These are phyloP conservation scores for Lepiota brunneoincarnata DNA, from an alignment of 768 basidiomycete genomes.

Conservation along the genomic window DNA sequence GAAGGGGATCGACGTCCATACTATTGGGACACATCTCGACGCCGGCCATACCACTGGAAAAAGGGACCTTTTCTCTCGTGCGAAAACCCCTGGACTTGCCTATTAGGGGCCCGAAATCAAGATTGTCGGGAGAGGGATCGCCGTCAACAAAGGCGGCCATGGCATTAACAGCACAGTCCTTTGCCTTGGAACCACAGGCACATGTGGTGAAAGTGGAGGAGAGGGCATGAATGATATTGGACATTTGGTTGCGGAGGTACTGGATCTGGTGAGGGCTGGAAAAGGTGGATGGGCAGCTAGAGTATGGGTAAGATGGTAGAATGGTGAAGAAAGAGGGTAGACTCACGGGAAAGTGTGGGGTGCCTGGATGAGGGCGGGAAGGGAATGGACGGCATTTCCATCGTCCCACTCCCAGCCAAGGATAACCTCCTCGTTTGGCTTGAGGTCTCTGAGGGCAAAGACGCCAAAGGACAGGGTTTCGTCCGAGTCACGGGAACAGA, in stretches of 20 bases:
- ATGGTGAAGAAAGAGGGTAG: slow-evolving; percentile 15
- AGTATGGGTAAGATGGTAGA: slow-evolving; percentile 13
- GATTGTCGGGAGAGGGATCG: slow-evolving; percentile 6
- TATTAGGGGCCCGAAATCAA: slow-evolving; percentile 64
- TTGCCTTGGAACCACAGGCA: slow-evolving; percentile 62
- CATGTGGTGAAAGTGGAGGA: slow-evolving; percentile 72
- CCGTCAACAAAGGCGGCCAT: slow-evolving; percentile 61
- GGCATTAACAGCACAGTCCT: slow-evolving; percentile 60
- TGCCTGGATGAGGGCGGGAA: slow-evolving; percentile 64
- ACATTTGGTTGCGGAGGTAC: slow-evolving; percentile 62
- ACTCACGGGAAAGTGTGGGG: slow-evolving; percentile 60
- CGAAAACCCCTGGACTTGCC: slow-evolving; percentile 59
- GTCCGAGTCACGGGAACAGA: slow-evolving; percentile 28
- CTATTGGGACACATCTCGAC: slow-evolving; percentile 43
- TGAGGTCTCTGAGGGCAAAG: slow-evolving; percentile 75
- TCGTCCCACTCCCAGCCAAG: slow-evolving; percentile 99
- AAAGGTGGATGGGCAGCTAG: slow-evolving; percentile 12
- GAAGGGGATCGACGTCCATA: not conserved
- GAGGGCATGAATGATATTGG: slow-evolving; percentile 67
- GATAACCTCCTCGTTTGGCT: slow-evolving; percentile 80
- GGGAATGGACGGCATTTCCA: slow-evolving; percentile 74
- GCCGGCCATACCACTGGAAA: slow-evolving; percentile 54
- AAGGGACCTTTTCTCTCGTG: slow-evolving; percentile 54
- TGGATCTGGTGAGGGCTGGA: slow-evolving; percentile 43
- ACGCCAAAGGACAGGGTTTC: slow-evolving; percentile 64